Evolutionary conservation across 371 early-diverging fungal species (phyloP), one percentile per base, ranked within the genome.

Genomic region (Mucor lusitanicus): DNA sequence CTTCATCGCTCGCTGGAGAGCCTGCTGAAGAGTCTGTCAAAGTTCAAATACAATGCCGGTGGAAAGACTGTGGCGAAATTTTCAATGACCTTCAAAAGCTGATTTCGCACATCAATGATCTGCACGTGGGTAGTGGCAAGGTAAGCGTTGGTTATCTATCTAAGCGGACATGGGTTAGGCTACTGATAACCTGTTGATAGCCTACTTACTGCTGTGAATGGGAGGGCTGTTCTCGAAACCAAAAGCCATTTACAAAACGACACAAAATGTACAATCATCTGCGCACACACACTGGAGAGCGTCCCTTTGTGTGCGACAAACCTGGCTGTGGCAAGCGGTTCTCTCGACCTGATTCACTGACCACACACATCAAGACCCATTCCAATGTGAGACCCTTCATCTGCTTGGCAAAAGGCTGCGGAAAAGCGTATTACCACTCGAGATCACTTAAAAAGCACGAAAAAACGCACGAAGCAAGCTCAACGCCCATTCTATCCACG

Each of bases 201-300:
- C 80, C 92, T 61, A 85, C 85, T 46, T 96, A 96, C 76, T 82
- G 81, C 53, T 96, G 96, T 73, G 82, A 83, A 58, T 96, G 96
- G 96, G 82, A 85, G 61, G 90, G 85, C 27, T 96, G 96, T 73
- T 81, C 84, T 33, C 88, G 96, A 48, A 78, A 80, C 63, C 81
- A 84, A 67, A 87, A 88, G 69, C 93, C 95, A 7, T 96, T 96
- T 74, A 85, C 91, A 32, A 95, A 96, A 72, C 82, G 96, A 12
- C 96, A 96, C 79, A 94, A 94, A 76, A 92, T 95, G 87, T 90
- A 88, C 61, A 94, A 95, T 67, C 97, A 96, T 72, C 70, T 92
- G 71, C 90, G 97, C 15, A 93, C 93, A 28, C 96, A 96, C 74
- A 93, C 94, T 28, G 94, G 94, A 4, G 92, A 92, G 74, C 79